Evolutionary conservation across 1,139 yeast genomes (phyloP), one percentile per base, ranked within the genome.

Genomic region (Nakaseomyces sp.): DNA sequence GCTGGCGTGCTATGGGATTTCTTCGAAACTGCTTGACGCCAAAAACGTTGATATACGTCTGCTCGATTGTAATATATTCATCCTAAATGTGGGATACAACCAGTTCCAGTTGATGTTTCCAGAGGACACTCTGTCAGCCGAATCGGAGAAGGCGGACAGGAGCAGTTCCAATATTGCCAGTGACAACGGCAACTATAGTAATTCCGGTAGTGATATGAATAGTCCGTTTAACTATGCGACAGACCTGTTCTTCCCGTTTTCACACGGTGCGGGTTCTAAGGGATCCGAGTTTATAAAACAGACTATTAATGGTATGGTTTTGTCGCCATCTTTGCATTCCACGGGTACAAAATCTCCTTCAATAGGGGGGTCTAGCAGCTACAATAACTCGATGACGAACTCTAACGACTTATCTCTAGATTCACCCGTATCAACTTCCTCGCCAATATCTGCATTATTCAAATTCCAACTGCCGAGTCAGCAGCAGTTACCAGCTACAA

Each of bases 1-100:
- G 0, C 56, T 69, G 3, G 68, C 66, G 37, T 53, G 74, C 31
- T 69, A 58, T 50, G 76, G 76, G 40, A 67, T 76, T 51, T 65
- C 76, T 37, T 67, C 65, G 46, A 77, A 77, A 55, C 63, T 76
- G 41, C 49, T 71, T n/a, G 68, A 67, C 38, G 39, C 45, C 35
- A 40, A 43, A 13, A 42, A 40, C 18, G 40, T 43, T 19, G 51
- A 53, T 37, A 52, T 63, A 17, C 16, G 38, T 13, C 8, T 35
- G 8, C 6, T 10, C 5, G 28, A 35, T 22, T 35, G 38, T 22
- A 32, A 35, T 4, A 59, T 72, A 3, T 64, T 54, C 38, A 55
- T 73, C 20, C 47, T 72, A 10, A 57, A 65, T 25, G 47, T 60
- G n/a, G 68, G 71, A 0, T 69, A 66, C 45, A 46, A 50, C 4